phyloP scores from a whole-genome alignment of 225 moss, liverwort and hornwort species.

The Pseudisothecium myosuroides region DNA sequence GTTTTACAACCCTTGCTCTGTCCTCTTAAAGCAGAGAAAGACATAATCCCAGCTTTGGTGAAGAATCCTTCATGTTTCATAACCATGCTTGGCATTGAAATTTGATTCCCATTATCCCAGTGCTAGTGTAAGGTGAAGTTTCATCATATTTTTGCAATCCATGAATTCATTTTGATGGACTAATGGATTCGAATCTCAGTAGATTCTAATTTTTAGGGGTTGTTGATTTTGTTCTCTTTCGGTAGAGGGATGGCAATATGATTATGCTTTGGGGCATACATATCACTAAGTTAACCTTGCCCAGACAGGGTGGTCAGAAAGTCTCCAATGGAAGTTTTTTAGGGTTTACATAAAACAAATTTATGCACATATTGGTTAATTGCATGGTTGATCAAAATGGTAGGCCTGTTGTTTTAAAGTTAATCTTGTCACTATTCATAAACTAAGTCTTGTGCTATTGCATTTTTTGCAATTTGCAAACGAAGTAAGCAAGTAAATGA shows the following conservation, averaged over 20 bases:
- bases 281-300: not conserved
- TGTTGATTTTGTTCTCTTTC: no score
- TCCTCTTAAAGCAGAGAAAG: not conserved
- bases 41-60: not conserved
- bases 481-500: not conserved
- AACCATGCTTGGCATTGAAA: not conserved
- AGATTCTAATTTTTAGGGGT: not conserved
- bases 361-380: not conserved
- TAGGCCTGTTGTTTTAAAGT: not conserved
- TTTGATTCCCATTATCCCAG: not conserved
- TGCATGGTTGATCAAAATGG: not conserved
- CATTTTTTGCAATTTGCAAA: no score
- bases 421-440: not conserved
- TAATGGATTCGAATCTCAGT: no score
- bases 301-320: not conserved
- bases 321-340: not conserved
- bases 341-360: not conserved
- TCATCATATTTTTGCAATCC: not conserved
- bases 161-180: not conserved
- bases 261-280: not conserved
- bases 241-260: not conserved
- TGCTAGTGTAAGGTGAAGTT: not conserved
- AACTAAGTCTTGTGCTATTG: not conserved
- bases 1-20: not conserved
- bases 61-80: not conserved